A percentile compares a stretch with the other conserved stretches of the same genome.
Evolutionary conservation across 495 filamentous ascomycete species (phyloP).

Genomic region (Neurospora sp.): DNA sequence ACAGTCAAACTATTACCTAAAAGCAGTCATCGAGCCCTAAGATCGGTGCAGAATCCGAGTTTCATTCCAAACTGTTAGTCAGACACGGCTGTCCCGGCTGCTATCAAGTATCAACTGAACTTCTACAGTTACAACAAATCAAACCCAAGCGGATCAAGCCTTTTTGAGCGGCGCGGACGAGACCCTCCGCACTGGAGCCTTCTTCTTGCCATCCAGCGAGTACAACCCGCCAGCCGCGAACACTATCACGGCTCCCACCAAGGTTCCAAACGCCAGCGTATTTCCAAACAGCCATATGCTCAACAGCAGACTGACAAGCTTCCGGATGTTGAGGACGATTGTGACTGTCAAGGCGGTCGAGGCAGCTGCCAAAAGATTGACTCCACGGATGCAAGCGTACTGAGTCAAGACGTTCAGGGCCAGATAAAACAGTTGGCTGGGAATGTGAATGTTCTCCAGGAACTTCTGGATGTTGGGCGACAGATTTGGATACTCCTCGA

Average conservation of each 20-base stretch:
- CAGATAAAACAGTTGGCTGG: conserved; percentile 63
- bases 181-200: conserved; percentile 13
- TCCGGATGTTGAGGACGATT: conserved; percentile 89
- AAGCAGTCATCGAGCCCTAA: background rate
- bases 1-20: background rate
- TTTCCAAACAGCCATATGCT: conserved; percentile 95
- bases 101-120: background rate
- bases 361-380: conserved; percentile 77
- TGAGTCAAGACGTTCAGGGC: conserved; percentile 81
- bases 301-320: conserved; percentile 80
- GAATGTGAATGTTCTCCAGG: conserved; percentile 39
- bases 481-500: conserved; percentile 18
- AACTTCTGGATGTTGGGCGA: conserved; percentile 20
- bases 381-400: conserved; percentile 87
- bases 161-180: background rate
- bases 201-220: conserved; percentile 56
- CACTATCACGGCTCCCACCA: conserved; percentile 72
- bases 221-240: conserved; percentile 84
- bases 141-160: background rate
- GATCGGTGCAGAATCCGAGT: background rate
- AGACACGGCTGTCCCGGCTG: background rate
- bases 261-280: conserved; percentile 57
- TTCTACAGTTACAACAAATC: background rate
- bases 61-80: background rate
- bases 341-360: conserved; percentile 90